Conservation (phyloP, 495 filamentous ascomycete species). For the Trichocladium uniseriatum region DNA sequence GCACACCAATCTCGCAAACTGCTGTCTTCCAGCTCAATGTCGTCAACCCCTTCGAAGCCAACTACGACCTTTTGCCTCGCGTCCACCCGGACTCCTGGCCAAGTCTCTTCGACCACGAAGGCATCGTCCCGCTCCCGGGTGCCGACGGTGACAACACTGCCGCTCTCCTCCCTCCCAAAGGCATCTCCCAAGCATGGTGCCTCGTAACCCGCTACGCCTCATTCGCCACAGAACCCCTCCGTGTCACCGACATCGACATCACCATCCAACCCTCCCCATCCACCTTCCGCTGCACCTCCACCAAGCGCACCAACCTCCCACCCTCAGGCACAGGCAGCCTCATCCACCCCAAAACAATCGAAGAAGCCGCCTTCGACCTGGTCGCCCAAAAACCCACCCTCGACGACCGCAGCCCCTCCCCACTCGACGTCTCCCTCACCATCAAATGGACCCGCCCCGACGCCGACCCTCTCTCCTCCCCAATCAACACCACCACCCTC, state of each 20-base stretch:
- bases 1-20: conserved; percentile 73
- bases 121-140: conserved; percentile 22
- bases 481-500: conserved; percentile 48
- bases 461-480: not conserved
- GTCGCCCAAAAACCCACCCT: conserved; percentile 61
- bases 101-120: conserved; percentile 58
- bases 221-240: conserved; percentile 61
- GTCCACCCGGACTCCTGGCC: conserved; percentile 76
- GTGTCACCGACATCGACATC: conserved; percentile 55
- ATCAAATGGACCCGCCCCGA: conserved; percentile 62
- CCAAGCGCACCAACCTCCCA: conserved; percentile 23
- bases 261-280: conserved; percentile 41
- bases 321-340: conserved; percentile 16
- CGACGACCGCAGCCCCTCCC: conserved; percentile 66
- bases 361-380: conserved; percentile 61
- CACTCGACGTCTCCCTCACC: conserved; percentile 63
- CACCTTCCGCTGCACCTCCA: conserved; percentile 31
- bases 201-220: conserved; percentile 63
- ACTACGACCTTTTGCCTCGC: conserved; percentile 71
- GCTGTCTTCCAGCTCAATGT: conserved; percentile 57
- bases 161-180: conserved; percentile 29
- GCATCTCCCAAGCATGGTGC: conserved; percentile 73
- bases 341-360: conserved; percentile 53
- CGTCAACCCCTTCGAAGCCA: conserved; percentile 76
- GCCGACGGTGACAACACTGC: not conserved